phyloP scores from a whole-genome alignment of 1,284 basidiomycete species.

The Schizophyllum commune region DNA sequence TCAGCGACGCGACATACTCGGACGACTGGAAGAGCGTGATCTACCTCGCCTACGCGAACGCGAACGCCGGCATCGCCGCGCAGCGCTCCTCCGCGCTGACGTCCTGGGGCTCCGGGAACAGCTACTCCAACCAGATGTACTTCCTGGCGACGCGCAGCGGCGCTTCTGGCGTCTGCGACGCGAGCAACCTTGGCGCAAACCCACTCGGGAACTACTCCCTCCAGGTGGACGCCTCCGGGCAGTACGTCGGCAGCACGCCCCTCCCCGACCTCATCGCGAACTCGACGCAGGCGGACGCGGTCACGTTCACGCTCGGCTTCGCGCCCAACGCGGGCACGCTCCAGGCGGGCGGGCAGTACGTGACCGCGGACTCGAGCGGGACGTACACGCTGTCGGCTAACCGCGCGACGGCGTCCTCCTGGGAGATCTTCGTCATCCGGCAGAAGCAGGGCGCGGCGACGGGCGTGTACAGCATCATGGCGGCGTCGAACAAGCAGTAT shows the following conservation, averaged over 20 bases:
- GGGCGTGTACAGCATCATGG: conserved; percentile 20
- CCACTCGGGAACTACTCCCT: conserved; percentile 22
- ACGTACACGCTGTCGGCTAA: conserved; percentile 19
- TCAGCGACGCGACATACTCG: conserved; percentile 19
- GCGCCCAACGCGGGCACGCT: conserved; percentile 25
- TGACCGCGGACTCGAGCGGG: conserved; percentile 25
- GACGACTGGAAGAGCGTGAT: conserved; percentile 28
- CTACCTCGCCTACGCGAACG: conserved; percentile 24
- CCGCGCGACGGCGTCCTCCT: conserved; percentile 20
- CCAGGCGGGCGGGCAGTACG: conserved; percentile 17
- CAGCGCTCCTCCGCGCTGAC: conserved; percentile 21
- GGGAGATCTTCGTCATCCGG: conserved; percentile 24
- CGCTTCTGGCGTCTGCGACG: conserved; percentile 18
- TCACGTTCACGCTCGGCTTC: conserved; percentile 20
- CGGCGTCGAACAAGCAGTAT: conserved; percentile 21
- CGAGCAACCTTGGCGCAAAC: conserved; percentile 13
- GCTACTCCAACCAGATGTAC: conserved; percentile 23
- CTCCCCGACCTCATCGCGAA: conserved; percentile 19
- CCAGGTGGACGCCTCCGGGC: conserved; percentile 15
- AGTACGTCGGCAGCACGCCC: conserved; percentile 16
- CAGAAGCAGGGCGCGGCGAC: conserved; percentile 19
- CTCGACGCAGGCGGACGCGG: conserved; percentile 13
- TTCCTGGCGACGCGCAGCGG: conserved; percentile 25
- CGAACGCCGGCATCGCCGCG: conserved; percentile 19
- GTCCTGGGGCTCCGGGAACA: conserved; percentile 25